phyloP scores from a whole-genome alignment of 192 early-diverging fungal genomes.

The Mortierella alpina region DNA sequence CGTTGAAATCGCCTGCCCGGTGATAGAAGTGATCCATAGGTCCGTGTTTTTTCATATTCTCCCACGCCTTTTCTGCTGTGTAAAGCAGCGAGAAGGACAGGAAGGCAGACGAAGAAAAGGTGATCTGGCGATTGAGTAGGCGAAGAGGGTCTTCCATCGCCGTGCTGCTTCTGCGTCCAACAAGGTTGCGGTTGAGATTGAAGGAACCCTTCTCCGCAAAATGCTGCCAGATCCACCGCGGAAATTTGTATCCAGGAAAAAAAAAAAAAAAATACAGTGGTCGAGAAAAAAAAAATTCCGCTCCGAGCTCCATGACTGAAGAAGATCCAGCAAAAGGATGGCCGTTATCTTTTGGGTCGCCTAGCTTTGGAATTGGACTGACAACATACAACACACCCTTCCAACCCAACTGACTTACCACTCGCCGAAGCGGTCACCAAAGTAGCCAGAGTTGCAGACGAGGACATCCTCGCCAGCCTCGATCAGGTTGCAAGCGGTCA shows the following conservation, averaged over 20 bases:
- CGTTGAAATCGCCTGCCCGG: too few relatives aligned
- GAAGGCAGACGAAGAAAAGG: too few relatives aligned
- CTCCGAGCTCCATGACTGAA: background rate
- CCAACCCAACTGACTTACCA: conserved; percentile 63
- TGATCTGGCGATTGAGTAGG: too few relatives aligned
- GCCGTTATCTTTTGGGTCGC: too few relatives aligned
- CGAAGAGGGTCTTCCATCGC: too few relatives aligned
- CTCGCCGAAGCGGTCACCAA: conserved; percentile 94
- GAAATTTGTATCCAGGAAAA: conserved; percentile 1
- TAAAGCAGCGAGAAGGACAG: too few relatives aligned
- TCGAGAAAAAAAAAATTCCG: background rate
- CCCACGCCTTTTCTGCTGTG: background rate
- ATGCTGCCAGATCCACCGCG: background rate
- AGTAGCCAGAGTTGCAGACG: conserved; percentile 93
- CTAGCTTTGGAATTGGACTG: too few relatives aligned
- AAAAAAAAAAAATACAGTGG: background rate
- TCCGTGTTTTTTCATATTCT: background rate
- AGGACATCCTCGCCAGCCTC: conserved; percentile 90
- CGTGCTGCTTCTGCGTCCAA: too few relatives aligned
- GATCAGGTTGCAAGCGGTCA: conserved; percentile 90
- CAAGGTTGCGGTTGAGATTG: background rate
- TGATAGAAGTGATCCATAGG: background rate
- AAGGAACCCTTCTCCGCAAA: conserved; percentile 7
- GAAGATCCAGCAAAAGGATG: too few relatives aligned
- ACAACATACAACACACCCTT: background rate